A percentile compares a stretch with the other conserved stretches of the same genome.
Conservation (phyloP, 208 protist genomes). For the Sergeia podlipaevii region DNA sequence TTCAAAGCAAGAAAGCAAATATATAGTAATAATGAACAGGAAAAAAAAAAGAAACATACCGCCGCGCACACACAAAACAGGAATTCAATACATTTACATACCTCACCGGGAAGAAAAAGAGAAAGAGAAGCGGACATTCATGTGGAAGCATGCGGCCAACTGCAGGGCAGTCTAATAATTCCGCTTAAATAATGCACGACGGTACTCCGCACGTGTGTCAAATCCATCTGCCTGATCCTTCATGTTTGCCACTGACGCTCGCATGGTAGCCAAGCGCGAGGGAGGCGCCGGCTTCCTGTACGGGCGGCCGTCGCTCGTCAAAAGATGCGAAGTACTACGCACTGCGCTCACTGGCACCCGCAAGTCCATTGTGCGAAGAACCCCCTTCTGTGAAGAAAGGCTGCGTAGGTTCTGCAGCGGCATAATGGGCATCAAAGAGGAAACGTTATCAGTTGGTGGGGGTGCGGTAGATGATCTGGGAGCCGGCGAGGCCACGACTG, state of each 20-base stretch:
- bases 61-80: no score
- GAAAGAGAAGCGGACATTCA: no score
- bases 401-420: no score
- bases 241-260: slow-evolving; percentile 20
- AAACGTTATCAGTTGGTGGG: background rate
- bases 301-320: background rate
- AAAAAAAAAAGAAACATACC: no score
- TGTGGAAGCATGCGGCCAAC: no score
- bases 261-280: slow-evolving; percentile 28
- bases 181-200: slow-evolving; percentile 7
- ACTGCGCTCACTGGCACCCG: background rate
- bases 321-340: background rate
- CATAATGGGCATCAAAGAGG: no score
- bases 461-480: background rate
- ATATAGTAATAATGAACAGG: no score
- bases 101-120: no score
- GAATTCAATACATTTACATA: no score
- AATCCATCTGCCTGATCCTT: slow-evolving; percentile 58
- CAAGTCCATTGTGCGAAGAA: slow-evolving; percentile 10
- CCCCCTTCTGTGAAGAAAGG: background rate
- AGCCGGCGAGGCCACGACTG: background rate
- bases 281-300: slow-evolving; percentile 7
- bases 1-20: no score
- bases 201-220: slow-evolving; percentile 13
- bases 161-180: background rate